phyloP scores from a whole-genome alignment of 139 green algal species.

The Closterium sp. region DNA sequence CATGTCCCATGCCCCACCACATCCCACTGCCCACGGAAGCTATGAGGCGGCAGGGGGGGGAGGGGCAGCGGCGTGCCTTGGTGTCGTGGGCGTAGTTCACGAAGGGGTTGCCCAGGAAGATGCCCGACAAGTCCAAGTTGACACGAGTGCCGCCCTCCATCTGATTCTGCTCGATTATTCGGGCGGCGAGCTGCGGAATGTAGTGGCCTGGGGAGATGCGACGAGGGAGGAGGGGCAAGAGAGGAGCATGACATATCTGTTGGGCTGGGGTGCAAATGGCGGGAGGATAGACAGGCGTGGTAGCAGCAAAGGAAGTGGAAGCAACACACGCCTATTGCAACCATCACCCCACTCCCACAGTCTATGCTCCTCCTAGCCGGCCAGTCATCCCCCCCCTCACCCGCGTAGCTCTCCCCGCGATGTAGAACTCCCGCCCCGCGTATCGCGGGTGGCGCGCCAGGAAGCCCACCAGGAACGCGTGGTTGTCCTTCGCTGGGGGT shows the following conservation, averaged over 20 bases:
- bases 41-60: no score
- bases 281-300: not conserved
- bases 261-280: no score
- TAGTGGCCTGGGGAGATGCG: constrained; percentile 15
- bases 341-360: no score
- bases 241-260: not conserved
- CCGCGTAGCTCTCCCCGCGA: constrained; percentile 33
- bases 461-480: constrained; percentile 11
- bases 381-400: no score
- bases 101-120: not conserved
- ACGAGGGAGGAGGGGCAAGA: not conserved
- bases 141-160: not conserved
- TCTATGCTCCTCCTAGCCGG: no score
- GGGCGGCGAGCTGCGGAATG: constrained; percentile 21
- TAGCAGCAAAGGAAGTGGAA: not conserved
- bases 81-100: not conserved
- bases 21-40: no score
- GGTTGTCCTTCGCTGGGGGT: constrained; percentile 15
- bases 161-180: constrained; percentile 3
- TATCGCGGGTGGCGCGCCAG: constrained; percentile 11
- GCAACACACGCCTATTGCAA: no score
- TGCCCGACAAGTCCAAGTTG: not conserved
- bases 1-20: no score
- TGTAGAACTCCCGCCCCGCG: constrained; percentile 23
- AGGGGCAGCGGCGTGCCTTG: not conserved